Percentiles rank a stretch among this genome's conserved stretches.
Conservation (phyloP, 305 asterid species). For the Fraxinus sp. region DNA sequence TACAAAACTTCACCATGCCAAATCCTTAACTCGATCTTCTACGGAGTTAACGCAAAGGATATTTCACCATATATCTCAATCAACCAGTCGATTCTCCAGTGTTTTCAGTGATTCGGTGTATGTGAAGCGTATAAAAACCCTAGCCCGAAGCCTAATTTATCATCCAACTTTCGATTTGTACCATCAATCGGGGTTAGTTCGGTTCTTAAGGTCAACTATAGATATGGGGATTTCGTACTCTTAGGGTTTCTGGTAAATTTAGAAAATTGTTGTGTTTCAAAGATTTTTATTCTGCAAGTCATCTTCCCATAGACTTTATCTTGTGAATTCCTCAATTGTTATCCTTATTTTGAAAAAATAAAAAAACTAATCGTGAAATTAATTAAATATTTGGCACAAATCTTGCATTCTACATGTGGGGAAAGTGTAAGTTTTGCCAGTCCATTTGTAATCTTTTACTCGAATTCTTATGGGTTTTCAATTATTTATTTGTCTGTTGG, state of each 20-base stretch:
- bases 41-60: too few species aligned
- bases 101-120: too few species aligned
- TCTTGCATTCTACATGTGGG: background rate
- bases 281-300: background rate
- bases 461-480: constrained; percentile 6
- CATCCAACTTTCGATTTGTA: too few species aligned
- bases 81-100: too few species aligned
- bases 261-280: background rate
- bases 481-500: background rate
- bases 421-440: constrained; percentile 8
- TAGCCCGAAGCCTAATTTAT: too few species aligned
- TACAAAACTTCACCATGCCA: too few species aligned
- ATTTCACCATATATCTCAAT: too few species aligned
- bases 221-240: background rate
- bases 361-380: background rate
- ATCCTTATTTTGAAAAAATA: background rate
- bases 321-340: background rate
- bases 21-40: too few species aligned
- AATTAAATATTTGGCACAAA: background rate
- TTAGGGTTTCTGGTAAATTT: background rate
- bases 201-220: background rate
- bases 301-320: background rate
- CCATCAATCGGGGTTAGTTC: background rate
- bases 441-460: background rate
- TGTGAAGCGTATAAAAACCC: too few species aligned